phyloP scores from a whole-genome alignment of 1,284 basidiomycete species.

The Mycena citricolor region DNA sequence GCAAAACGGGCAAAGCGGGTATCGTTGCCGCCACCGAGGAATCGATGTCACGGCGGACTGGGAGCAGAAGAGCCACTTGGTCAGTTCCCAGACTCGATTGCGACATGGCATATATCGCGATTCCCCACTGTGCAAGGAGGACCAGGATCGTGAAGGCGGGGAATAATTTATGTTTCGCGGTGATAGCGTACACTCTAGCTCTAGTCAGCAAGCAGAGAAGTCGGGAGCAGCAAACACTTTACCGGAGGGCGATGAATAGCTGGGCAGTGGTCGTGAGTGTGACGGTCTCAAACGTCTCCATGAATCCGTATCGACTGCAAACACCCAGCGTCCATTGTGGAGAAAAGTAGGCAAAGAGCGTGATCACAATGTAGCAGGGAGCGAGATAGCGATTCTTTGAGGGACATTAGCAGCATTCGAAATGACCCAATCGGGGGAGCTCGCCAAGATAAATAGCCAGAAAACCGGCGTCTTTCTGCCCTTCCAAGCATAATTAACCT shows the following conservation, averaged over 20 bases:
- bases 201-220: not conserved
- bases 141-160: slow-evolving; percentile 2
- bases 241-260: slow-evolving; percentile 23
- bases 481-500: not conserved
- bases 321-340: not conserved
- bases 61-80: slow-evolving; percentile 13
- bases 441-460: too few species aligned
- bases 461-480: not conserved
- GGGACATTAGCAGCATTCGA: too few species aligned
- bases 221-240: not conserved
- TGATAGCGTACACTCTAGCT: slow-evolving; percentile 19
- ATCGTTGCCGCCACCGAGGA: too few species aligned
- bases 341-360: not conserved
- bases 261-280: slow-evolving; percentile 23
- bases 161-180: slow-evolving; percentile 4
- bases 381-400: not conserved
- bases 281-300: slow-evolving; percentile 23
- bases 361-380: not conserved
- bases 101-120: slow-evolving; percentile 20
- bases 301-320: slow-evolving; percentile 24
- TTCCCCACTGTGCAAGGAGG: slow-evolving; percentile 18
- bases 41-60: not conserved
- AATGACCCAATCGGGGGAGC: too few species aligned
- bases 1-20: slow-evolving; percentile 11
- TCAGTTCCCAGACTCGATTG: slow-evolving; percentile 16